A percentile compares a stretch with the other conserved stretches of the same genome.
Conservation (phyloP, 2,329 filamentous ascomycete species). For the Aspergillus ibericus region DNA sequence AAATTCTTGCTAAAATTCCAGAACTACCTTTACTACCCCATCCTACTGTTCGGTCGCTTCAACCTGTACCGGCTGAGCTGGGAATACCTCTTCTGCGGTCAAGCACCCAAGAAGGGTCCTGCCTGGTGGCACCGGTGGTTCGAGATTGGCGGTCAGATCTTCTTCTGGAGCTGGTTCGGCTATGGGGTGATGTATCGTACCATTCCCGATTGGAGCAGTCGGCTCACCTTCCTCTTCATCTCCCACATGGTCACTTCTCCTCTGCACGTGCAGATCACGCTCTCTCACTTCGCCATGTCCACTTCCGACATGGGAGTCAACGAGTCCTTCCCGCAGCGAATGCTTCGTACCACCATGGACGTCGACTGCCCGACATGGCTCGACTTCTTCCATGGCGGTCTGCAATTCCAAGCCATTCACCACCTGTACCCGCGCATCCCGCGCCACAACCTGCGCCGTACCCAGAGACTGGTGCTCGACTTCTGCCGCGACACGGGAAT, state of each 20-base stretch:
- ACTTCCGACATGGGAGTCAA: constrained; percentile 79
- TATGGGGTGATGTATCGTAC: constrained; percentile 75
- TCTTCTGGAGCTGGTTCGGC: constrained; percentile 87
- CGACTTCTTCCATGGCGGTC: constrained; percentile 82
- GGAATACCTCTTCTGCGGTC: constrained; percentile 69
- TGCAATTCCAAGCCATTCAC: constrained; percentile 88
- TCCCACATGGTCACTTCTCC: constrained; percentile 80
- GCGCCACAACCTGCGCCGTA: constrained; percentile 74
- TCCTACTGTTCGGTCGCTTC: constrained; percentile 79
- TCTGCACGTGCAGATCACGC: constrained; percentile 83
- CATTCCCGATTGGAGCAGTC: constrained; percentile 67
- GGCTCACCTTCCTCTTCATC: constrained; percentile 73
- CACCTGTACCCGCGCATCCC: constrained; percentile 83
- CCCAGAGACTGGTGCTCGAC: constrained; percentile 73
- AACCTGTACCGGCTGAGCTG: constrained; percentile 83
- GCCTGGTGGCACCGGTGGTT: constrained; percentile 82
- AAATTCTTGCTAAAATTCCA: constrained; percentile 71
- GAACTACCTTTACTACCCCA: constrained; percentile 77
- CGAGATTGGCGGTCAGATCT: constrained; percentile 72
- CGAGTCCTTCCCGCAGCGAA: constrained; percentile 86
- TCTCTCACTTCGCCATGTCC: constrained; percentile 93
- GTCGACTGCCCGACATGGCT: constrained; percentile 85
- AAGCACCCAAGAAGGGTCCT: constrained; percentile 70
- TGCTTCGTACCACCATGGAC: constrained; percentile 92
- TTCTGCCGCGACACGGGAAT: constrained; percentile 82